Percentiles rank a stretch among this genome's conserved stretches.
These are phyloP conservation scores for Calonectria hongkongensis DNA, from an alignment of 2,329 filamentous ascomycete species.

Conservation along the genomic window DNA sequence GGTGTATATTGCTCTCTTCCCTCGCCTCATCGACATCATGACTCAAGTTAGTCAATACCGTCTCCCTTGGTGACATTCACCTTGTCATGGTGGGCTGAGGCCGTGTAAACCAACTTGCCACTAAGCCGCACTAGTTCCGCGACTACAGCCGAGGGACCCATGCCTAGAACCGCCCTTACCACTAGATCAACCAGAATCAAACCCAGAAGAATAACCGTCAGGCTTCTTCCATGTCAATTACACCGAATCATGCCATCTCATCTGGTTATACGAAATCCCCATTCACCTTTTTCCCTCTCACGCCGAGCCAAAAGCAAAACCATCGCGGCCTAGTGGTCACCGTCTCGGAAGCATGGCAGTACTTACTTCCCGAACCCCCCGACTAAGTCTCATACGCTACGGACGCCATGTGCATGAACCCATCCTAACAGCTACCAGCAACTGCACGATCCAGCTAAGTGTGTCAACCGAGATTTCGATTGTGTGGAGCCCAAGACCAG, in stretches of 20 bases:
- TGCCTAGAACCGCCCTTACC: conserved; percentile 3
- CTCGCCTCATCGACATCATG: background rate
- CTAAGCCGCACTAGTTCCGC: conserved; percentile 21
- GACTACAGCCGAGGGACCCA: conserved; percentile 8
- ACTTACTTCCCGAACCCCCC: conserved; percentile 38
- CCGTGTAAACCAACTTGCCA: conserved; percentile 28
- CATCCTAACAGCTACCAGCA: conserved; percentile 33
- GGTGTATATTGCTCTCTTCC: conserved; percentile 20
- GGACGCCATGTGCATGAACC: conserved; percentile 41
- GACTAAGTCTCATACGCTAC: conserved; percentile 29
- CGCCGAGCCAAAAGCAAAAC: background rate
- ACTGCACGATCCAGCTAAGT: conserved; percentile 5
- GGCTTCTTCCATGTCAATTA: background rate
- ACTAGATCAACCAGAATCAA: conserved; percentile 1
- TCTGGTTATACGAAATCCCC: background rate
- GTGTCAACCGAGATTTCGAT: conserved; percentile 4
- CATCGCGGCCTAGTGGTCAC: background rate
- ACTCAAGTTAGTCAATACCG: conserved; percentile 4
- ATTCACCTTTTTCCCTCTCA: background rate
- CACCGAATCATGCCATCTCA: background rate
- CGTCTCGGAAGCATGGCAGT: conserved; percentile 43
- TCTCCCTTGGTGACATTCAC: conserved; percentile 14
- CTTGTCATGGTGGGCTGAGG: conserved; percentile 19
- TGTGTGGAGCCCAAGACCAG: background rate
- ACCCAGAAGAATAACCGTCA: background rate